These are phyloP conservation scores for Adenanthera pavonina DNA, from an alignment of 306 rosid genomes.

Conservation along the genomic window DNA sequence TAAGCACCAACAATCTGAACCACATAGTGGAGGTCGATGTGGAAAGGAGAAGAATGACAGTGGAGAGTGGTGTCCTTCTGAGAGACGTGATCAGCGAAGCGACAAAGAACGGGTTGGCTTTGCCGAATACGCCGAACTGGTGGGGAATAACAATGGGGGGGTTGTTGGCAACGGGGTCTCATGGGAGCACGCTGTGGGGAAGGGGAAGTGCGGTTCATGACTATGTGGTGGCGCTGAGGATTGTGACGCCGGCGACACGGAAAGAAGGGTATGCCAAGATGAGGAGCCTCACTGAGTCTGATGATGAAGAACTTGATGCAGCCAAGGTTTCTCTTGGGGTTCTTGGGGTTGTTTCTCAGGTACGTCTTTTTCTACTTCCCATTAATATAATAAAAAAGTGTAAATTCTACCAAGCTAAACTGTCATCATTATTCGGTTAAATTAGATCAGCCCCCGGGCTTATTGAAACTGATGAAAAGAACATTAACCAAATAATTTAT, in stretches of 20 bases:
- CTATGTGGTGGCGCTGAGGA: no score
- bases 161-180: conserved; percentile 78
- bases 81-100: conserved; percentile 61
- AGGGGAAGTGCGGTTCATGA: conserved; percentile 50
- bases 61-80: conserved; percentile 59
- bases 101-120: conserved; percentile 56
- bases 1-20: conserved; percentile 72
- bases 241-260: no score
- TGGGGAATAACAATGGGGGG: conserved; percentile 67
- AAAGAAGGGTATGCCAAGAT: no score
- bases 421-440: no score
- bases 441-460: no score
- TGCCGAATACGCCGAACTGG: conserved; percentile 49
- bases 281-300: no score
- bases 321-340: no score
- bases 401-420: no score
- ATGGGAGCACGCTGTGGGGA: conserved; percentile 82
- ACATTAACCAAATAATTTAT: no score
- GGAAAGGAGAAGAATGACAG: conserved; percentile 39
- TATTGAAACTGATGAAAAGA: no score
- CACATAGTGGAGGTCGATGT: conserved; percentile 48
- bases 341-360: conserved; percentile 52
- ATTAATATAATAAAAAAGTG: no score
- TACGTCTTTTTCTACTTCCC: neutral
- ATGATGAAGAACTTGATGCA: no score